Evolutionary conservation across 768 basidiomycete genomes (phyloP), one percentile per base, ranked within the genome.

Genomic region (Tylopilus felleus): DNA sequence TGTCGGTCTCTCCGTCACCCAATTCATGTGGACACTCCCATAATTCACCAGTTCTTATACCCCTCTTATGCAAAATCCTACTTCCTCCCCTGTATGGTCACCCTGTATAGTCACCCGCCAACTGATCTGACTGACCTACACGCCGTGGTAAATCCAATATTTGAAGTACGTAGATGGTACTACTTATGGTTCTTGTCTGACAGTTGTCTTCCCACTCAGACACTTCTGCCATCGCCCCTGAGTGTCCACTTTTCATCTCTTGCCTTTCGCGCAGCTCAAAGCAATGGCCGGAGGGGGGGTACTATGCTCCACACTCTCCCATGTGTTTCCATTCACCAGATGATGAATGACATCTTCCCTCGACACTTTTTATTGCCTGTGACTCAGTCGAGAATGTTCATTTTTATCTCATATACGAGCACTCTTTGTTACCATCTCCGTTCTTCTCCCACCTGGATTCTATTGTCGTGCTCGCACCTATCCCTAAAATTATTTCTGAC

Each of bases 261-360:
- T 89, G 41, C 88, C 90, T 10, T 93, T 90, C 63, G 84, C 90
- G 28, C 82, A 89, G 52, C 75, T 93, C 53, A 88, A 90, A 61
- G 92, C 90, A 42, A 84, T 91, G 50, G 91, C 90, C 49, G 89
- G 86, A 56, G 83, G 86, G 52, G 87, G 87, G 66, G n/a, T n/a
- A n/a, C n/a, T 82, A 77, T 49, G 78, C 84, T 39, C 83, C 86
- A n/a, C 70, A 85, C 41, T 88, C 86, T 38, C 86, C 86, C 17
- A 87, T 89, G 84, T 81, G 85, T 35, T 85, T 90, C 60, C 79
- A 71, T 63, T 68, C 77, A 68, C 74, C 78, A 71, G 81, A 74
- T 58, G 74, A 74, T 73, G 74, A 58, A 58, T 78, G 55, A 70
- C 43, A 22, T 46, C 22, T 36, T 49, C 44, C 21, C 21, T 49